Base-by-base conservation (phyloP, 768 basidiomycete species). In the Paxillus ammoniavirescens region DNA sequence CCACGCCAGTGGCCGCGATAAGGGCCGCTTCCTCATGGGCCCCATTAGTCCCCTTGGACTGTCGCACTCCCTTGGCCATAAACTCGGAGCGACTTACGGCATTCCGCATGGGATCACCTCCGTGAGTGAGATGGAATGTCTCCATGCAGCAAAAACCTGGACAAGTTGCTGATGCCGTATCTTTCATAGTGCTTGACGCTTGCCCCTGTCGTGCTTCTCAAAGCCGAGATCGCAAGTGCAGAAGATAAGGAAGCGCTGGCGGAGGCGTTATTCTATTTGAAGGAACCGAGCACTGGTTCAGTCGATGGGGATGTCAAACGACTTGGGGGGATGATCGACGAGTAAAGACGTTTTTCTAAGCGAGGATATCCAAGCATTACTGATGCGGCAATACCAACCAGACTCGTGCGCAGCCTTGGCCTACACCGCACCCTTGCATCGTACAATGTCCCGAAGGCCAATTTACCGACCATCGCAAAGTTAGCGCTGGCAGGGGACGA, bases 21-120 rank as follows among this genome's bases (percentile, higher is more conserved):
- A 26, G 17, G 23, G 14, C 35, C 13, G 37, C n/a, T 31, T 18
- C 35, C 45, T 54, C 30, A 54, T 23, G 33, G 9, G 12, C 42
- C 46, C 44, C 18, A 12, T 42, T 9, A 89, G 83, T 61, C 69
- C 86, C 5, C 62, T 88, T n/a, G 89, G 89, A 26, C 73, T 91
- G 17, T 91, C 89, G 26, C 90, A 92, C 68, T 72, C 83, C 3
- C 76, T 92, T 5, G 88, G 89, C 5, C 87, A 90, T 65, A 82
- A 78, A 61, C 77, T 89, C 10, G 89, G 89, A 3, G 87, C 87
- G 15, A 73, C 75, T 41, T 92, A 91, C 62, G 71, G 76, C 48
- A 90, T 93, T 52, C 87, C 89, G 18, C 89, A 93, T 65, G 90
- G 90, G 8, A 86, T 90, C 56, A 91, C 90, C 4, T 90, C 89